Evolutionary conservation across 768 basidiomycete genomes (phyloP), one percentile per base, ranked within the genome.

Genomic region (Coprinopsis cinerea): DNA sequence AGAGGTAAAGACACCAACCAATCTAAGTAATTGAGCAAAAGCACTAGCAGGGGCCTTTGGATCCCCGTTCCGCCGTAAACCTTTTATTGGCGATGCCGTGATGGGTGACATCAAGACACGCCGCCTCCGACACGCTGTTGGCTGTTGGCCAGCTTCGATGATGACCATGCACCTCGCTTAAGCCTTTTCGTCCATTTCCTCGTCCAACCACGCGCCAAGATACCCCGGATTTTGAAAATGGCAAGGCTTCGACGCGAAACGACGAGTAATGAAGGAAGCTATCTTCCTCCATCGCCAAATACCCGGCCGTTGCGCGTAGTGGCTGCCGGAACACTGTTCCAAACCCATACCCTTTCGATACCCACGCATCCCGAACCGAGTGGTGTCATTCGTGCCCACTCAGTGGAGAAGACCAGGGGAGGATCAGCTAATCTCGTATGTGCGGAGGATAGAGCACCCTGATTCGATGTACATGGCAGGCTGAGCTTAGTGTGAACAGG

Each of bases 251-350:
- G 76, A 47, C 72, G 73, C 54, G 70, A 69, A 53, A 58, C 60
- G 46, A 59, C 56, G 46, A n/a, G n/a, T n/a, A n/a, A n/a, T n/a
- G 57, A 60, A 32, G 55, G 59, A 42, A 57, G 57, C 25, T 53
- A 52, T 42, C 53, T 54, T n/a, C n/a, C n/a, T 51, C 54, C 55
- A 30, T 60, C 61, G 36, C 58, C 58, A 47, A 47, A 63, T 43
- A 34, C 23, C 14, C 69, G 62, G 57, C 71, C 78, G n/a, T 71
- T 88, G 15, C 83, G 88, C 37, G 79, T 92, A 22, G 77, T 92
- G 34, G 85, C 86, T 1, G 82, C 83, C 11, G 89, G 89, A 13
- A 87, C 89, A 9, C 75, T 92, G 34, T 92, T 92, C 61, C 65
- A 86, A 37, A 88, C 86, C 4, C 82, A 90, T 62, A 83, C 81